These are phyloP conservation scores for Saccharomycopsis sp. DNA, from an alignment of 805 yeast genomes.

Conservation along the genomic window DNA sequence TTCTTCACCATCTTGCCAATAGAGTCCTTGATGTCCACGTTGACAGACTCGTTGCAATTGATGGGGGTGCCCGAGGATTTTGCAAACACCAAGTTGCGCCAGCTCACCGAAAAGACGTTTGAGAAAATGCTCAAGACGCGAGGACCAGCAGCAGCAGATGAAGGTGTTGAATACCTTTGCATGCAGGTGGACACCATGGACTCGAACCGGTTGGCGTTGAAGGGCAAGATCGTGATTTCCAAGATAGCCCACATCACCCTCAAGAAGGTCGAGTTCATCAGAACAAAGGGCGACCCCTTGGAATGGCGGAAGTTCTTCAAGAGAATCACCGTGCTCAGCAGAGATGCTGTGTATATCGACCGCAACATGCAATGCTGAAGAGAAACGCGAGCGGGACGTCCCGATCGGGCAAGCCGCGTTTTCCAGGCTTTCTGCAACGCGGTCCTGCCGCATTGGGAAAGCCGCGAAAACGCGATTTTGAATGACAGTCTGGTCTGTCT, in stretches of 20 bases:
- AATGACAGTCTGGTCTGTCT: too few species aligned
- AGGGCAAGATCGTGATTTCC: conserved; percentile 39
- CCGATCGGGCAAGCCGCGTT: too few species aligned
- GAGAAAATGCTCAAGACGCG: neutral
- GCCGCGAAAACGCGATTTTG: too few species aligned
- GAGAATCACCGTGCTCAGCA: conserved; percentile 44
- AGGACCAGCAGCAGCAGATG: neutral
- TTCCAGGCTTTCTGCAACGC: too few species aligned
- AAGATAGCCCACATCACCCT: conserved; percentile 32
- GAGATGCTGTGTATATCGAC: conserved; percentile 44
- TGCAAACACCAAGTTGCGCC: conserved; percentile 20
- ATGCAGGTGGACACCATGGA: conserved; percentile 35
- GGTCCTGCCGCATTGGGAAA: too few species aligned
- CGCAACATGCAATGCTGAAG: conserved; percentile 1
- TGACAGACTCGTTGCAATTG: conserved; percentile 35
- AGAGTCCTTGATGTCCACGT: conserved; percentile 34
- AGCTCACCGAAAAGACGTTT: conserved; percentile 18
- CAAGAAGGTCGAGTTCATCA: conserved; percentile 45
- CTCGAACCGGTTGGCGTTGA: conserved; percentile 34
- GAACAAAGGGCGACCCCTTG: conserved; percentile 55
- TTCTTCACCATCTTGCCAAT: conserved; percentile 40
- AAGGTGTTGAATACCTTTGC: conserved; percentile 30
- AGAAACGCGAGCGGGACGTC: too few species aligned
- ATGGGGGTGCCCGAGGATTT: conserved; percentile 30
- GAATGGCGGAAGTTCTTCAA: conserved; percentile 68